These are phyloP conservation scores for Sedum album DNA, from an alignment of 164 flowering plant genomes.

Conservation along the genomic window DNA sequence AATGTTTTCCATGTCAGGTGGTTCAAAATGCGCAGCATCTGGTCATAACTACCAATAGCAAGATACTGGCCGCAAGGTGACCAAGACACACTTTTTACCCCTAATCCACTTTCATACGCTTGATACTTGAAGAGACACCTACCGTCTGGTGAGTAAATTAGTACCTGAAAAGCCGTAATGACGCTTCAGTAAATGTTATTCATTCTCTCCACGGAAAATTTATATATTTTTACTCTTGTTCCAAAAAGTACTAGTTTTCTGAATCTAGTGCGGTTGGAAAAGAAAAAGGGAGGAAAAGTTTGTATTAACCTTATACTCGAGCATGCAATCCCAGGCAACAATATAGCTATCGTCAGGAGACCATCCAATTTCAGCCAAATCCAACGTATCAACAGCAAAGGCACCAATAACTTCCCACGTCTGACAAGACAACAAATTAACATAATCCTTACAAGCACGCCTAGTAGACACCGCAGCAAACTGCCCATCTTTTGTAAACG, in stretches of 20 bases:
- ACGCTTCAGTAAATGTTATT: neutral
- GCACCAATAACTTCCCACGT: conserved; percentile 93
- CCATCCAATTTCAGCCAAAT: conserved; percentile 93
- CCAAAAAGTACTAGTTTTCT: neutral
- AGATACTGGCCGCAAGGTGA: conserved; percentile 95
- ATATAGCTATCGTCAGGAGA: conserved; percentile 96
- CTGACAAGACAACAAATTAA: conserved; percentile 75
- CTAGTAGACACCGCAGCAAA: conserved; percentile 91
- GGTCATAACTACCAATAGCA: conserved; percentile 96
- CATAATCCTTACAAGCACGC: conserved; percentile 89
- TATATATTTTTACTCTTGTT: too few relatives aligned
- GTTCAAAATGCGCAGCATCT: conserved; percentile 79
- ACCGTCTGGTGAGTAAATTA: conserved; percentile 97
- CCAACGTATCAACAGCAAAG: conserved; percentile 86
- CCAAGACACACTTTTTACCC: conserved; percentile 94
- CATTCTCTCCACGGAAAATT: neutral
- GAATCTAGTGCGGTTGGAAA: neutral
- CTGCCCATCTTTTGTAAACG: conserved; percentile 87
- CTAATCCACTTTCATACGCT: conserved; percentile 96
- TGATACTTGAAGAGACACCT: conserved; percentile 85
- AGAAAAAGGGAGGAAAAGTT: neutral
- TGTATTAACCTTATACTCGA: conserved; percentile 74
- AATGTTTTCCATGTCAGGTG: conserved; percentile 73
- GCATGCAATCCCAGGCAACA: conserved; percentile 85
- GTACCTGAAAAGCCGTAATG: conserved; percentile 54